A percentile compares a stretch with the other conserved stretches of the same genome.
Conservation (phyloP, 2,329 filamentous ascomycete species). For the Botrytis paeoniae region DNA sequence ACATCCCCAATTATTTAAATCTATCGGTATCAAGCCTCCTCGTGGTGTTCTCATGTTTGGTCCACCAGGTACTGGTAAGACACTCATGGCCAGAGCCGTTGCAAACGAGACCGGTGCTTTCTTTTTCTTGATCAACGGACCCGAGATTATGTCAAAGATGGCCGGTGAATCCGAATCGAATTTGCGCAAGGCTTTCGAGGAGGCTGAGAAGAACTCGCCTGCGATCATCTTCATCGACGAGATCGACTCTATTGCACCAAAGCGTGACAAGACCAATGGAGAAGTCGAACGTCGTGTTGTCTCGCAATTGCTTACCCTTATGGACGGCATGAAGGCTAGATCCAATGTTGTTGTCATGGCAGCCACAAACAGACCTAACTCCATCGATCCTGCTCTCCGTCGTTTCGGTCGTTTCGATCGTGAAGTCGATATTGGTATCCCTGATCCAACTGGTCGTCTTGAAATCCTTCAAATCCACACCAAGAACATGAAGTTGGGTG, state of each 20-base stretch:
- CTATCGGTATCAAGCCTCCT: slow-evolving; percentile 98
- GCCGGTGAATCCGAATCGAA: slow-evolving; percentile 99
- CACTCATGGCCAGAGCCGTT: slow-evolving; percentile 95
- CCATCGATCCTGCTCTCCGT: slow-evolving; percentile 94
- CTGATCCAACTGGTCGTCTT: slow-evolving; percentile 94
- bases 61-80: slow-evolving; percentile 98
- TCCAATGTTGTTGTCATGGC: slow-evolving; percentile 99
- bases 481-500: slow-evolving; percentile 99
- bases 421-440: slow-evolving; percentile 97
- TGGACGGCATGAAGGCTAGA: slow-evolving; percentile 99
- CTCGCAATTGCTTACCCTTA: slow-evolving; percentile 91
- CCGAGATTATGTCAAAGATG: slow-evolving; percentile 99
- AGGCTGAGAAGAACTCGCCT: slow-evolving; percentile 98
- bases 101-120: slow-evolving; percentile 99
- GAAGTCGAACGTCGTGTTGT: slow-evolving; percentile 98
- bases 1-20: slow-evolving; percentile 99
- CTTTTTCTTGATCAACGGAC: slow-evolving; percentile 99
- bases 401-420: slow-evolving; percentile 99
- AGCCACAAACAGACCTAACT: slow-evolving; percentile 97
- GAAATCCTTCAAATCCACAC: slow-evolving; percentile 99
- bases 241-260: slow-evolving; percentile 97
- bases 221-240: slow-evolving; percentile 99
- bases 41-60: slow-evolving; percentile 96
- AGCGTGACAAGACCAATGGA: slow-evolving; percentile 99
- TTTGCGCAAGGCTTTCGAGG: slow-evolving; percentile 97